Conservation (phyloP, 345 rosid genomes). For the Syzygium aromaticum region DNA sequence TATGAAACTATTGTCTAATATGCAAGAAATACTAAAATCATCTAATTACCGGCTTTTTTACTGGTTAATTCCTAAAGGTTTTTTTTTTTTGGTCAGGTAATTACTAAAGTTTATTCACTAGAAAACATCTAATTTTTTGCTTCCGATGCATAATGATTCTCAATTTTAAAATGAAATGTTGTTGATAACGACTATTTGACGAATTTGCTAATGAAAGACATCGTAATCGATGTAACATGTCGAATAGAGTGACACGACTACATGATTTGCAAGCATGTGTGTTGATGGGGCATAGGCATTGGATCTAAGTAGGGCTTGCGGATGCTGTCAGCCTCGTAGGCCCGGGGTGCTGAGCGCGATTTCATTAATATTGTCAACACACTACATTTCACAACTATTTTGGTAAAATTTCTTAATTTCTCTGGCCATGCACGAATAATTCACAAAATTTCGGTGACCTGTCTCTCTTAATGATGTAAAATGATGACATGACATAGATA, state of each 20-base stretch:
- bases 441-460: not conserved
- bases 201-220: not conserved
- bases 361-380: not conserved
- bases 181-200: not conserved
- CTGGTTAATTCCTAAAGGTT: not conserved
- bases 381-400: not conserved
- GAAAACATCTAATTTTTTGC: not conserved
- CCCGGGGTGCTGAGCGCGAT: not conserved
- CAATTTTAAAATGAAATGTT: not conserved
- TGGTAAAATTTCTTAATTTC: not conserved
- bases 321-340: not conserved
- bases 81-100: not conserved
- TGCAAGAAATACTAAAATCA: not conserved
- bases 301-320: not conserved
- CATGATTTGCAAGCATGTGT: fast-evolving
- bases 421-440: not conserved
- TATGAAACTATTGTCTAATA: not conserved
- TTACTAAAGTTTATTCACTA: not conserved
- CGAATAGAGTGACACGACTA: not conserved
- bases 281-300: not conserved
- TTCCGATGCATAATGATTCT: not conserved
- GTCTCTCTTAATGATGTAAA: not conserved
- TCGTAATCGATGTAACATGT: not conserved
- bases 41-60: too few relatives aligned
- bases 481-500: not conserved